phyloP scores from a whole-genome alignment of 495 filamentous ascomycete genomes.

The Xylaria intraflava region DNA sequence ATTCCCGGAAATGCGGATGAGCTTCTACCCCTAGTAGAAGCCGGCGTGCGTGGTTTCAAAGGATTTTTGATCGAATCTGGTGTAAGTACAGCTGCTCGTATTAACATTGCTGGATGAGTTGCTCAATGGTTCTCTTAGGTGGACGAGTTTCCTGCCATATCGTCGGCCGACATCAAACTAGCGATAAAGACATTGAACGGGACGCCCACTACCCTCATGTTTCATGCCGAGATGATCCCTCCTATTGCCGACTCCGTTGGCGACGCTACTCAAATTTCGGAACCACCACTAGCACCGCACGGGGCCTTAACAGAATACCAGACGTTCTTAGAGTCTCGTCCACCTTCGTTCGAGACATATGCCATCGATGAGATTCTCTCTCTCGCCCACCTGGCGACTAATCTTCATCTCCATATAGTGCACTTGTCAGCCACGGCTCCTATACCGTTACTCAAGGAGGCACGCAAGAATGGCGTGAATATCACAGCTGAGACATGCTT shows the following conservation, averaged over 20 bases:
- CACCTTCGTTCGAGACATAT: slow-evolving; percentile 83
- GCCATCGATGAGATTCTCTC: slow-evolving; percentile 82
- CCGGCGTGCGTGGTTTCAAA: slow-evolving; percentile 92
- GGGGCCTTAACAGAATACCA: slow-evolving; percentile 76
- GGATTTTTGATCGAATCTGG: slow-evolving; percentile 96
- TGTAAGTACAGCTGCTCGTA: slow-evolving; percentile 48
- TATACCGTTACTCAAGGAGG: slow-evolving; percentile 80
- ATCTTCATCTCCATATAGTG: slow-evolving; percentile 87
- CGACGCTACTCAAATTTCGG: slow-evolving; percentile 65
- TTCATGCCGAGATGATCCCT: slow-evolving; percentile 97
- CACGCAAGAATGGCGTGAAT: slow-evolving; percentile 70
- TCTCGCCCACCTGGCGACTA: slow-evolving; percentile 70
- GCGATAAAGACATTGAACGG: slow-evolving; percentile 75
- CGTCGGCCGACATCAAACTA: slow-evolving; percentile 65
- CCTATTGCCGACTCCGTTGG: slow-evolving; percentile 76
- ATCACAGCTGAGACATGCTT: slow-evolving; percentile 98
- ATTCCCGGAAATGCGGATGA: slow-evolving; percentile 84
- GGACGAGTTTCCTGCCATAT: slow-evolving; percentile 91
- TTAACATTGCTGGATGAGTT: background rate
- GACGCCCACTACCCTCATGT: slow-evolving; percentile 83
- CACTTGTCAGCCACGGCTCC: slow-evolving; percentile 88
- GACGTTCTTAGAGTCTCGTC: slow-evolving; percentile 89
- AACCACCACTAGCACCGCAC: slow-evolving; percentile 63
- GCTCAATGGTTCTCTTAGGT: slow-evolving; percentile 49
- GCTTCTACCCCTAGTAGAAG: slow-evolving; percentile 70